Conservation (phyloP, 2,329 filamentous ascomycete genomes). For the Cladosporium sp. region DNA sequence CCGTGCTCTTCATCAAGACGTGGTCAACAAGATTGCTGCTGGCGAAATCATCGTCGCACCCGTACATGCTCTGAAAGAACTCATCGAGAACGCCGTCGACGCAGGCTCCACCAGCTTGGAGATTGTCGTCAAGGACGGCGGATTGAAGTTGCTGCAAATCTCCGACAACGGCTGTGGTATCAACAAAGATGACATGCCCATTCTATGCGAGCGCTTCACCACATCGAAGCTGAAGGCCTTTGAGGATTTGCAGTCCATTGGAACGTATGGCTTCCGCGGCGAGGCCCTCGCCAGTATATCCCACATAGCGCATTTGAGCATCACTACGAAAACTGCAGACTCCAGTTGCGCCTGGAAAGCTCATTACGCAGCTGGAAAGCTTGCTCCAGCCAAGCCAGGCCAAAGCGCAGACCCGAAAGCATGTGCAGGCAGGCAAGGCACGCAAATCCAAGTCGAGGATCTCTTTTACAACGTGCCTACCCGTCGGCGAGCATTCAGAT, state of each 20-base stretch:
- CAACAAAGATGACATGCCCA: conserved; percentile 82
- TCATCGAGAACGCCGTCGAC: conserved; percentile 95
- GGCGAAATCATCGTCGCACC: conserved; percentile 98
- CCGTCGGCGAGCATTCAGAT: conserved; percentile 81
- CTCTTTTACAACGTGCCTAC: conserved; percentile 95
- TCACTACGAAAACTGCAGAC: conserved; percentile 87
- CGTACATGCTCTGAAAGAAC: conserved; percentile 89
- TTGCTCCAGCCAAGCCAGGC: conserved; percentile 78
- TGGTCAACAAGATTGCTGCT: conserved; percentile 97
- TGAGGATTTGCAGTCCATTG: conserved; percentile 83
- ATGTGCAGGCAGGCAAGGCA: conserved; percentile 79
- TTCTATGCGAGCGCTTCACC: conserved; percentile 92
- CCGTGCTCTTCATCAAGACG: conserved; percentile 80
- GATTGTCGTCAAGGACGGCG: conserved; percentile 88
- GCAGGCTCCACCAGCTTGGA: conserved; percentile 91
- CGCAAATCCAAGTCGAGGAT: conserved; percentile 92
- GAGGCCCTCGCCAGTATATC: conserved; percentile 96
- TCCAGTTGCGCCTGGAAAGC: conserved; percentile 88
- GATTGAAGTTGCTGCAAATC: conserved; percentile 90
- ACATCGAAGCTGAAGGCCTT: conserved; percentile 93
- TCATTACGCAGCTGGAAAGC: conserved; percentile 74
- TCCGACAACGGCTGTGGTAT: conserved; percentile 97
- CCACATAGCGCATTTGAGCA: conserved; percentile 90
- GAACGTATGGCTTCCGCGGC: conserved; percentile 95
- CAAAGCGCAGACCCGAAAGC: conserved; percentile 81